Percentiles rank a stretch among this genome's conserved stretches.
Conservation (phyloP, 2,329 filamentous ascomycete species). For the Cladophialophora yegresii region DNA sequence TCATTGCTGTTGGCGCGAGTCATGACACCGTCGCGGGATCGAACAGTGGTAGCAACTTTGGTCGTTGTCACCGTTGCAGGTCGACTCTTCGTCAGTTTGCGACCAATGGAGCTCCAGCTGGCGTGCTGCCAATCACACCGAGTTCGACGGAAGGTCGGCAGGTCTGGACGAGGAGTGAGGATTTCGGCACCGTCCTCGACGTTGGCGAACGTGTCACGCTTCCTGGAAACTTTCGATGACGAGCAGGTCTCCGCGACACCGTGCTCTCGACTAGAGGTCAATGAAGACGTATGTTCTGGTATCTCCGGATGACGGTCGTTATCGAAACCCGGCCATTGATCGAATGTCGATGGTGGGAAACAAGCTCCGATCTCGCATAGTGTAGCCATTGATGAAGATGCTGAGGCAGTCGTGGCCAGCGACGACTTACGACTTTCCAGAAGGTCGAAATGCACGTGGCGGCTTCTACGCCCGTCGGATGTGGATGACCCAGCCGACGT, state of each 20-base stretch:
- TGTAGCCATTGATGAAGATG: background rate
- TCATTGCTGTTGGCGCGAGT: background rate
- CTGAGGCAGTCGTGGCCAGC: background rate
- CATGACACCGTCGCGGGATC: background rate
- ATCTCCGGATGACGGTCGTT: background rate
- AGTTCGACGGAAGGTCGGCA: slow-evolving; percentile 5
- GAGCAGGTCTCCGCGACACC: background rate
- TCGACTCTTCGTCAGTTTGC: slow-evolving; percentile 1
- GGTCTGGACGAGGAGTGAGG: background rate
- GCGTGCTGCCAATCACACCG: background rate
- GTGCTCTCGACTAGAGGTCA: background rate
- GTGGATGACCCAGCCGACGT: background rate
- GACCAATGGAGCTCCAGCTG: background rate
- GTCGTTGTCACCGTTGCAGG: background rate
- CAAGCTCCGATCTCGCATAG: background rate
- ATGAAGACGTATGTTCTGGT: background rate
- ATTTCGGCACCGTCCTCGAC: background rate
- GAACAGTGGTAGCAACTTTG: background rate
- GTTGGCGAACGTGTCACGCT: background rate
- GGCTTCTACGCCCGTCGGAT: no score
- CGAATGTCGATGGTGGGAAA: slow-evolving; percentile 2
- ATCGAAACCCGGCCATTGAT: slow-evolving; percentile 19
- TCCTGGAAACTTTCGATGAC: background rate
- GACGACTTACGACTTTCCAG: background rate
- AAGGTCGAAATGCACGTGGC: background rate